Evolutionary conservation across 768 basidiomycete species (phyloP).

Genomic region (Butyriboletus loyo): DNA sequence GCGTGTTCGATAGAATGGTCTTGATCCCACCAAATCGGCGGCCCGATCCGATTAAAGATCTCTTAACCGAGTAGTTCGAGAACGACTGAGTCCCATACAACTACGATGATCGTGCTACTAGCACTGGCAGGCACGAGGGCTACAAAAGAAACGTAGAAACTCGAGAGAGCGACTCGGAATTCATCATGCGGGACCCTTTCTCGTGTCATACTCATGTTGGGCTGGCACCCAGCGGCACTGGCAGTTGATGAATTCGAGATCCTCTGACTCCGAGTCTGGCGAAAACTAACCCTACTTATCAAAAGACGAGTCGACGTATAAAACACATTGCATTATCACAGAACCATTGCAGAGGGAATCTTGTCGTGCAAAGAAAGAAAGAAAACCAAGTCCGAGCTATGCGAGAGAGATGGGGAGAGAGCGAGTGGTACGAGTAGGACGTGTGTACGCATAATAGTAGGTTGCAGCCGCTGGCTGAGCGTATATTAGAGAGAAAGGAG

Average conservation of each 20-base stretch:
- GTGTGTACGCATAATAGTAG: background rate
- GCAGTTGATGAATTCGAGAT: too few relatives aligned
- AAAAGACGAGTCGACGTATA: background rate
- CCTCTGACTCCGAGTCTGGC: too few relatives aligned
- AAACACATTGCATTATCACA: slow-evolving; percentile 7
- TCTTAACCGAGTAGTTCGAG: background rate
- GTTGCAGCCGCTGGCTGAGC: background rate
- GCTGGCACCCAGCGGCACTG: background rate
- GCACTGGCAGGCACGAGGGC: background rate
- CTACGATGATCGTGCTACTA: too few relatives aligned
- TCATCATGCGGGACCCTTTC: too few relatives aligned
- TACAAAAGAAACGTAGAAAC: background rate
- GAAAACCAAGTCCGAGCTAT: background rate
- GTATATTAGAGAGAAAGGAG: background rate
- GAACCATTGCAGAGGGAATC: background rate
- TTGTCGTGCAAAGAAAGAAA: background rate
- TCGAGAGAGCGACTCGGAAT: background rate
- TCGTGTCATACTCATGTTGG: background rate
- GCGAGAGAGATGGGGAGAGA: background rate
- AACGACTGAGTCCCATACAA: too few relatives aligned
- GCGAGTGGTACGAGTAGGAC: background rate
- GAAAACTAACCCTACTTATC: too few relatives aligned
- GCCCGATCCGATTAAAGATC: background rate
- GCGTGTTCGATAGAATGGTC: background rate
- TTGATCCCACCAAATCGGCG: background rate